Percentiles rank a stretch among this genome's conserved stretches.
phyloP scores from a whole-genome alignment of 768 basidiomycete genomes.

The Mycena galopus region DNA sequence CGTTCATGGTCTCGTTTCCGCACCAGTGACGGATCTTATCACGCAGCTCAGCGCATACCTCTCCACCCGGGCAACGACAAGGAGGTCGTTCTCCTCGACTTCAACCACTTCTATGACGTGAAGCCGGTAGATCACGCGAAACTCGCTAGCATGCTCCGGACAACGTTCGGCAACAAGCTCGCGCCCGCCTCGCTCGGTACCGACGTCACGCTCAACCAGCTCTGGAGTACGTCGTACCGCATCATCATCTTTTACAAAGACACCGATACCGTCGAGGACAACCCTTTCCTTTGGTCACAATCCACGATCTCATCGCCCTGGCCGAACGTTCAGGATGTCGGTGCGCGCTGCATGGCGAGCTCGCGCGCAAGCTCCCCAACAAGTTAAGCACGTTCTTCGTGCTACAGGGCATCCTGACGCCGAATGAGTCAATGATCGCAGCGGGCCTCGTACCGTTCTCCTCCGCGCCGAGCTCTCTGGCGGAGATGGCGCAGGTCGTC shows the following conservation, averaged over 20 bases:
- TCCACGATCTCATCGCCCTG: background rate
- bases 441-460: background rate
- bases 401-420: background rate
- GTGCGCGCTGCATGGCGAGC: background rate
- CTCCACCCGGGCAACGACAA: background rate
- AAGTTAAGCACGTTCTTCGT: background rate
- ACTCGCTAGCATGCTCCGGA: background rate
- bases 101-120: background rate
- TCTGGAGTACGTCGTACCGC: background rate
- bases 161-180: background rate
- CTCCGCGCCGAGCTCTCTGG: background rate
- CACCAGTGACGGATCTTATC: too few relatives aligned
- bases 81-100: background rate
- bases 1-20: too few relatives aligned
- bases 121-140: background rate
- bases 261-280: background rate
- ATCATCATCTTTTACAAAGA: background rate
- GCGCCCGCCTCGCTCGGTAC: background rate
- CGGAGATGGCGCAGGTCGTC: background rate
- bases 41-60: background rate
- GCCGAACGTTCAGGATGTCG: background rate
- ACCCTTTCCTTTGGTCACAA: background rate
- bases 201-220: background rate
- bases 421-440: background rate
- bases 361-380: background rate